phyloP scores from a whole-genome alignment of 257 asterid species.

The Forsythia suspensa region DNA sequence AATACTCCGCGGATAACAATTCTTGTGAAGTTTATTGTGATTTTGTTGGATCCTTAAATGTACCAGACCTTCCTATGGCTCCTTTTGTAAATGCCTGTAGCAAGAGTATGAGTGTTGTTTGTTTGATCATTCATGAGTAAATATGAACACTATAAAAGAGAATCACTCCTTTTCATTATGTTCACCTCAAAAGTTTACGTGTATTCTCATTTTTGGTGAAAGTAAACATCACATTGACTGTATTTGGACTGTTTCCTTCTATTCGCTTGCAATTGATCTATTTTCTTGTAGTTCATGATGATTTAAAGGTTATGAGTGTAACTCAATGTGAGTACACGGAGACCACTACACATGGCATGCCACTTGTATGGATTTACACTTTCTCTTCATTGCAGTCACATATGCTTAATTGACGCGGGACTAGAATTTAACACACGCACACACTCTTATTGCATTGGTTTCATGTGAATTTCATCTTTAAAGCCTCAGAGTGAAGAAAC shows the following conservation, averaged over 20 bases:
- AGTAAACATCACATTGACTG: not conserved
- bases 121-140: not conserved
- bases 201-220: not conserved
- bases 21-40: too few relatives aligned
- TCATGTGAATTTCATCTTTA: conserved; percentile 29
- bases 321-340: not conserved
- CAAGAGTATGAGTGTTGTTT: not conserved
- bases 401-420: not conserved
- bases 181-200: too few relatives aligned
- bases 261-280: not conserved
- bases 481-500: conserved; percentile 67
- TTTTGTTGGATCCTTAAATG: too few relatives aligned
- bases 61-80: not conserved
- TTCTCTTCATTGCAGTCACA: not conserved
- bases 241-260: not conserved
- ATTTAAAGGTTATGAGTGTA: not conserved
- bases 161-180: too few relatives aligned
- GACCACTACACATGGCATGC: not conserved
- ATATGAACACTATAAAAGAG: not conserved
- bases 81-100: not conserved
- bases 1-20: too few relatives aligned
- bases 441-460: conserved; percentile 37
- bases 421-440: too few relatives aligned
- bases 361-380: not conserved
- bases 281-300: not conserved